Evolutionary conservation across 2,329 filamentous ascomycete genomes (phyloP), one percentile per base, ranked within the genome.

Genomic region (Epichloe elymi): DNA sequence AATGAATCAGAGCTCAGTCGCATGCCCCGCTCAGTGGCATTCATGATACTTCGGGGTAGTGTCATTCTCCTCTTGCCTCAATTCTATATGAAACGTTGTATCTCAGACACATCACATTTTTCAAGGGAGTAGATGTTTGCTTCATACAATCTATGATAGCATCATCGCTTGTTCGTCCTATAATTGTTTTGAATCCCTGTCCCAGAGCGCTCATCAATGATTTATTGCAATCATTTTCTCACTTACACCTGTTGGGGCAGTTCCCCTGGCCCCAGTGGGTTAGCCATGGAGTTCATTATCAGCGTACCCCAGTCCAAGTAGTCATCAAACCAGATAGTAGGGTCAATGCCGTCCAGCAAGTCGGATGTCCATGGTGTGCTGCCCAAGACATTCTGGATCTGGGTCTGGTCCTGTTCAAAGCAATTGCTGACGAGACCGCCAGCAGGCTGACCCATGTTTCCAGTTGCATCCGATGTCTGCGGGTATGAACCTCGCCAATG

Each of bases 301-400:
- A 65, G 56, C 0, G 63, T 56, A 1, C 61, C 61, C 65, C 65
- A 68, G 15, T 67, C 66, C 2, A 66, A 41, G 36, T 66, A 64
- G 0, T 63, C 64, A 23, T 68, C 66, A 38, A 66, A 65, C 63
- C 63, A 67, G 3, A 66, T 48, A 0, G 59, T 63, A 0, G 66
- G 65, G 5, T 68, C 65, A 1, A 67, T 56, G 0, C 64, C 65
- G 1, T 65, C 63, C 0, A 67, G 49, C 49, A 65, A 47, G 14
- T 67, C 64, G 1, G 56, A 61, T 4, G 58, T 60, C 65, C 64
- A 68, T 0, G 59, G 59, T 2, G 58, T 61, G 5, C 57, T 60
- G 0, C 54, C 53, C 17, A 61, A 57, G 51, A 61, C 61, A 8
- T 61, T 63, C 3, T 59, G 48, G 20, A 59, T 56, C 3, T 57